Conservation (phyloP, 306 rosid species). For the Cicer cuneatum region DNA sequence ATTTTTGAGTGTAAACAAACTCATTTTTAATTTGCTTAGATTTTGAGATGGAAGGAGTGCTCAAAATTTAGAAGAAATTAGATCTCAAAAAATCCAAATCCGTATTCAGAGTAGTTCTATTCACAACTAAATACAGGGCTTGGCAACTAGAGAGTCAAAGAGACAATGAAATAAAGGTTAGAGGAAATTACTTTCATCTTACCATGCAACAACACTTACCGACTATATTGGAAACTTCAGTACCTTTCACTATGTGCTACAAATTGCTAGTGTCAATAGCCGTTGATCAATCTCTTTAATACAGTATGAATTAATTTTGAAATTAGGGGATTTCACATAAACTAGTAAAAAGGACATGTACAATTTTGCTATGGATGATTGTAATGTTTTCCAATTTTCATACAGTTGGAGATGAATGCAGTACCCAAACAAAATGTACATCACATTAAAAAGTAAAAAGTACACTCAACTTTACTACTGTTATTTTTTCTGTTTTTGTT, state of each 20-base stretch:
- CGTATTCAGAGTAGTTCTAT: no score
- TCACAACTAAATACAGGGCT: background rate
- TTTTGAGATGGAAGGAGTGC: no score
- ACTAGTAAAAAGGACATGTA: constrained; percentile 42
- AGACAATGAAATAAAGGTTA: background rate
- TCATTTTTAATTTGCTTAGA: no score
- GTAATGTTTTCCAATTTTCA: constrained; percentile 13
- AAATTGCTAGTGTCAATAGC: constrained; percentile 14
- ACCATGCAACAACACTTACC: constrained; percentile 35
- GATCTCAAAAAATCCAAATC: no score
- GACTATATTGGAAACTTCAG: constrained; percentile 35
- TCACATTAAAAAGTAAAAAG: constrained; percentile 12
- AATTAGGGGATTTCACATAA: constrained; percentile 32
- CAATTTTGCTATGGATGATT: constrained; percentile 32
- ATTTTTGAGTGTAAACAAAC: no score
- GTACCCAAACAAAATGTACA: background rate
- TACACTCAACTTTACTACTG: constrained; percentile 24
- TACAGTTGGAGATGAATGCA: constrained; percentile 5
- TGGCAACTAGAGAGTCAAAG: background rate
- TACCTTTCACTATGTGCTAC: background rate
- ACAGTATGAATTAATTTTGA: constrained; percentile 18
- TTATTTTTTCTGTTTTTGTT: constrained; percentile 34
- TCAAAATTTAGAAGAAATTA: no score
- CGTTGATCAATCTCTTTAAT: background rate
- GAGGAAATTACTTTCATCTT: constrained; percentile 32